phyloP scores from a whole-genome alignment of 805 yeast species.

The Candida methanosorbosa region DNA sequence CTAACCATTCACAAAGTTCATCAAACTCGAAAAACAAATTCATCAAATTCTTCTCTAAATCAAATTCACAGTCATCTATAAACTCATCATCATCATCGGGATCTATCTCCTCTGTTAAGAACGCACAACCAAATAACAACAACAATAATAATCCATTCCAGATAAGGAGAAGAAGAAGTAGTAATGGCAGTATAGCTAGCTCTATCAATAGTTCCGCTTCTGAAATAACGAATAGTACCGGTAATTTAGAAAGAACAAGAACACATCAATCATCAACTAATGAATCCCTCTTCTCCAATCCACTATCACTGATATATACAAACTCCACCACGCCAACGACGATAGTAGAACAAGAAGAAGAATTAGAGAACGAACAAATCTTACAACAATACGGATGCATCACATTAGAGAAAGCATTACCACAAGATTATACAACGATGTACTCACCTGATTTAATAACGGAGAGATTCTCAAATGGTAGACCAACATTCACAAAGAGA shows the following conservation, averaged over 20 bases:
- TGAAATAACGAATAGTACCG: too few relatives aligned
- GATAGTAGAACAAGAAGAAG: not conserved
- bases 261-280: not conserved
- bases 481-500: constrained; percentile 57
- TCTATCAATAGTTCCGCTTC: too few relatives aligned
- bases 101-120: not conserved
- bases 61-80: not conserved
- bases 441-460: constrained; percentile 47
- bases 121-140: not conserved
- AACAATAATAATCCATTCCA: too few relatives aligned
- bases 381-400: constrained; percentile 6
- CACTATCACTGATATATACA: constrained; percentile 20
- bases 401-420: constrained; percentile 42
- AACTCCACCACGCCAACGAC: constrained; percentile 14
- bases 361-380: not conserved
- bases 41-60: not conserved
- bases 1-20: too few relatives aligned
- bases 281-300: constrained; percentile 13
- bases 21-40: constrained; percentile 1
- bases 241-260: too few relatives aligned
- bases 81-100: not conserved
- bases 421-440: constrained; percentile 42
- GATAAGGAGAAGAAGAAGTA: not conserved
- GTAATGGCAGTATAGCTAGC: not conserved
- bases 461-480: constrained; percentile 43